These are phyloP conservation scores for Leccinum subgranulosum DNA, from an alignment of 768 basidiomycete genomes.

Conservation along the genomic window DNA sequence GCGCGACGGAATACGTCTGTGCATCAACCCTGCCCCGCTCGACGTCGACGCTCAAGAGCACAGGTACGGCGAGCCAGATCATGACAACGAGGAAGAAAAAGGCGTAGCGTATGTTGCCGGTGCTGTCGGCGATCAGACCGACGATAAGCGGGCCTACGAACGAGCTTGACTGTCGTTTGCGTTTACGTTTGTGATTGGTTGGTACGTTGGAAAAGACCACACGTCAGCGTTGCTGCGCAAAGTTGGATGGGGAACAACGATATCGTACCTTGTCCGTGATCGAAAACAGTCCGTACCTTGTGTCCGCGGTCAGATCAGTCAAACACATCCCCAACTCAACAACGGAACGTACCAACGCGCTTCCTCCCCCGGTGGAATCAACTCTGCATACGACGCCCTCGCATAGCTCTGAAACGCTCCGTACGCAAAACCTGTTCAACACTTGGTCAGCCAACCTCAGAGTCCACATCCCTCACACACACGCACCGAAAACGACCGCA, in stretches of 20 bases:
- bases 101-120: constrained; percentile 87
- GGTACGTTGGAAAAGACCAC: not conserved
- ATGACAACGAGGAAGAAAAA: constrained; percentile 86
- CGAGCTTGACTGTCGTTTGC: constrained; percentile 64
- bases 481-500: constrained; percentile 74
- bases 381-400: constrained; percentile 79
- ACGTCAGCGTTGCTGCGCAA: not conserved
- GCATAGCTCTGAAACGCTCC: constrained; percentile 93
- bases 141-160: constrained; percentile 91
- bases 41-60: constrained; percentile 69
- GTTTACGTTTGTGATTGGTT: too few relatives aligned
- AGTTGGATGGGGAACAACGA: not conserved
- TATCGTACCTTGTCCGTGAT: constrained; percentile 79
- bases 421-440: constrained; percentile 58
- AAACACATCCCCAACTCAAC: not conserved
- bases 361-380: constrained; percentile 86
- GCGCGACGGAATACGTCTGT: constrained; percentile 24
- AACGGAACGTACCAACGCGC: constrained; percentile 66
- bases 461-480: not conserved
- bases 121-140: constrained; percentile 81
- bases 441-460: not conserved
- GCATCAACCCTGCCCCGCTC: constrained; percentile 60
- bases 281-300: constrained; percentile 72
- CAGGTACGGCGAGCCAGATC: constrained; percentile 78
- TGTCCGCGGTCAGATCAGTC: not conserved